These are phyloP conservation scores for Heterobasidion irregulare DNA, from an alignment of 1,284 basidiomycete genomes.

Conservation along the genomic window DNA sequence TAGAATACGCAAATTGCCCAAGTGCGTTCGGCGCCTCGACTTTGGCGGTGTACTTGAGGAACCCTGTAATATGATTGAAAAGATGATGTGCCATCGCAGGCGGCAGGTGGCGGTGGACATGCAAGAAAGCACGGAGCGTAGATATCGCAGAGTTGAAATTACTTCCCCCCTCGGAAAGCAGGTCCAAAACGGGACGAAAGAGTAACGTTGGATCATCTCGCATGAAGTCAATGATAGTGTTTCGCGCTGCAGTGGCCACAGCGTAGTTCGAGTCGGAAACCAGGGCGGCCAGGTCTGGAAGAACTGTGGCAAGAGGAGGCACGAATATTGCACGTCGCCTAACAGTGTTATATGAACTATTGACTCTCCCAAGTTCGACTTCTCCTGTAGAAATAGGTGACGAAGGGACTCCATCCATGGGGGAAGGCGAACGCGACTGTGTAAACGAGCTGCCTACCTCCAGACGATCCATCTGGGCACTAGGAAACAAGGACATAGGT, in stretches of 20 bases:
- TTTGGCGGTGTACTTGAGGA: slow-evolving; percentile 51
- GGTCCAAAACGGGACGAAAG: slow-evolving; percentile 56
- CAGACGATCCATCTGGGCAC: slow-evolving; percentile 41
- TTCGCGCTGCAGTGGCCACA: slow-evolving; percentile 49
- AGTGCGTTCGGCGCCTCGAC: slow-evolving; percentile 33
- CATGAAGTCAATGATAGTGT: slow-evolving; percentile 60
- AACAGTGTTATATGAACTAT: slow-evolving; percentile 32
- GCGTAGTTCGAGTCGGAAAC: slow-evolving; percentile 44
- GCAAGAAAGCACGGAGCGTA: slow-evolving; percentile 44
- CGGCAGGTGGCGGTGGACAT: slow-evolving; percentile 46
- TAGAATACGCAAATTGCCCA: slow-evolving; percentile 42
- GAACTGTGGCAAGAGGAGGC: slow-evolving; percentile 43
- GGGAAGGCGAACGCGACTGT: slow-evolving; percentile 15
- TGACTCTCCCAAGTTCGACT: not conserved
- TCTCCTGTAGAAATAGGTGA: slow-evolving; percentile 21
- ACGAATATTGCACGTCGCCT: slow-evolving; percentile 62
- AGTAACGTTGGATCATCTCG: slow-evolving; percentile 65
- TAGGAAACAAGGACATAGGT: slow-evolving; percentile 55
- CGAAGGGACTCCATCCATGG: slow-evolving; percentile 22
- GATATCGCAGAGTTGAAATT: slow-evolving; percentile 37
- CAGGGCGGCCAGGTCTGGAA: slow-evolving; percentile 44
- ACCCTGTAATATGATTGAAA: slow-evolving; percentile 66
- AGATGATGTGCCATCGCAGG: slow-evolving; percentile 60
- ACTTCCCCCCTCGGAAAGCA: slow-evolving; percentile 41
- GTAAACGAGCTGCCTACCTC: slow-evolving; percentile 18